Conservation (phyloP, 176 grass and related monocot species). For the Luzula sylvatica region DNA sequence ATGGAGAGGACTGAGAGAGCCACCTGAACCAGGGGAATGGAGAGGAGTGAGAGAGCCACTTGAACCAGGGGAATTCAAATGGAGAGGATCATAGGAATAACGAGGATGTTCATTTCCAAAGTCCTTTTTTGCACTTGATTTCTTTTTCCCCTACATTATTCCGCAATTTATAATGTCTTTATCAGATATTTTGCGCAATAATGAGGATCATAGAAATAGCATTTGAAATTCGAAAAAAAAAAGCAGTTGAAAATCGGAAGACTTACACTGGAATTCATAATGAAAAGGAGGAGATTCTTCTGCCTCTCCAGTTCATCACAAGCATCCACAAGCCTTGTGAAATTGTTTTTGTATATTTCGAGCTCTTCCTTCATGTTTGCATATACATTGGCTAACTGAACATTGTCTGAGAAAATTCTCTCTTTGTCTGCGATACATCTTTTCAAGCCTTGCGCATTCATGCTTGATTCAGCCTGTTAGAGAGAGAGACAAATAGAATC, state of each 20-base stretch:
- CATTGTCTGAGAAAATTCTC: not conserved
- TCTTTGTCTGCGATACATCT: slow-evolving; percentile 15
- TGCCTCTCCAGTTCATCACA: slow-evolving; percentile 19
- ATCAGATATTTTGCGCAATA: not conserved
- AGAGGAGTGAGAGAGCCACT: slow-evolving; percentile 7
- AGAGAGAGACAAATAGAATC: not conserved
- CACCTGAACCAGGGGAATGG: too few relatives aligned
- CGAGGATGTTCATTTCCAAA: not conserved
- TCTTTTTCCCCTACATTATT: slow-evolving; percentile 1
- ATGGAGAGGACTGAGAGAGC: too few relatives aligned
- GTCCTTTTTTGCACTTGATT: slow-evolving; percentile 3
- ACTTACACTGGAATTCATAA: slow-evolving; percentile 1
- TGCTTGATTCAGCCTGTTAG: slow-evolving; percentile 5
- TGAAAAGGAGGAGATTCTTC: not conserved
- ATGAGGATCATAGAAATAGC: not conserved
- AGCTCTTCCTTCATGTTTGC: slow-evolving; percentile 9
- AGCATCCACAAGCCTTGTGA: slow-evolving; percentile 3
- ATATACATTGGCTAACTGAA: not conserved
- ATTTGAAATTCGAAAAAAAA: not conserved
- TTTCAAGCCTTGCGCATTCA: slow-evolving; percentile 21
- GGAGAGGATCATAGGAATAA: not conserved
- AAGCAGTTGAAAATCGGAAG: not conserved
- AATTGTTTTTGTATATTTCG: not conserved
- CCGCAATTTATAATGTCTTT: not conserved
- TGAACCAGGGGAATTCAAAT: too few relatives aligned